phyloP scores from a whole-genome alignment of 1,284 basidiomycete genomes.

The Pseudozyma hubeiensis region DNA sequence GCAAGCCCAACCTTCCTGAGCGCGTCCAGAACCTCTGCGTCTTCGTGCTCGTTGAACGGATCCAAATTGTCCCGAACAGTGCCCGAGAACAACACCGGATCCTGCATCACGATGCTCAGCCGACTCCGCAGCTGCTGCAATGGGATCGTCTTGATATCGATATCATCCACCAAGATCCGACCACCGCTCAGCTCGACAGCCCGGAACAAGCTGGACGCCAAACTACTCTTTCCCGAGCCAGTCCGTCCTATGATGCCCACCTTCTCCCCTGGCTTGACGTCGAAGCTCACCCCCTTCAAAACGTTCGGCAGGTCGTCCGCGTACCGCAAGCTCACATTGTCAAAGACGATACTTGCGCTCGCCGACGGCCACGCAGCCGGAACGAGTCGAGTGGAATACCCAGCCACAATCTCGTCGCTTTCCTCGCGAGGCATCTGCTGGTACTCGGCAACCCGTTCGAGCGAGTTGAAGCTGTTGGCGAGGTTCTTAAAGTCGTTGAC shows the following conservation, averaged over 20 bases:
- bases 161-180: conserved; percentile 59
- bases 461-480: conserved; percentile 74
- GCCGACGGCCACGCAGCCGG: conserved; percentile 71
- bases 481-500: conserved; percentile 56
- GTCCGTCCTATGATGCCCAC: conserved; percentile 71
- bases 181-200: conserved; percentile 52
- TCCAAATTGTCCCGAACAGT: conserved; percentile 87
- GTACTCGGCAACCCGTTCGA: conserved; percentile 90
- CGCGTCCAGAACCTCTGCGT: conserved; percentile 78
- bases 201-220: conserved; percentile 39
- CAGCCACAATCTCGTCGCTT: conserved; percentile 10
- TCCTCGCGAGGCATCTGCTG: conserved; percentile 87
- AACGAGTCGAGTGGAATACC: conserved; percentile 14
- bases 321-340: conserved; percentile 83
- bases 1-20: conserved; percentile 33
- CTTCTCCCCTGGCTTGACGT: conserved; percentile 79
- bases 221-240: conserved; percentile 68
- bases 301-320: conserved; percentile 85
- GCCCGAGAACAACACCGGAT: conserved; percentile 87
- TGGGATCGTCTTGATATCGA: conserved; percentile 53
- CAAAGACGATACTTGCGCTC: conserved; percentile 73
- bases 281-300: conserved; percentile 81
- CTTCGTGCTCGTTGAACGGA: conserved; percentile 85
- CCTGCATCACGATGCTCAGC: conserved; percentile 71
- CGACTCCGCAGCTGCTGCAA: conserved; percentile 65